phyloP scores from a whole-genome alignment of 306 rosid genomes.

The Ochetophila trinervis region DNA sequence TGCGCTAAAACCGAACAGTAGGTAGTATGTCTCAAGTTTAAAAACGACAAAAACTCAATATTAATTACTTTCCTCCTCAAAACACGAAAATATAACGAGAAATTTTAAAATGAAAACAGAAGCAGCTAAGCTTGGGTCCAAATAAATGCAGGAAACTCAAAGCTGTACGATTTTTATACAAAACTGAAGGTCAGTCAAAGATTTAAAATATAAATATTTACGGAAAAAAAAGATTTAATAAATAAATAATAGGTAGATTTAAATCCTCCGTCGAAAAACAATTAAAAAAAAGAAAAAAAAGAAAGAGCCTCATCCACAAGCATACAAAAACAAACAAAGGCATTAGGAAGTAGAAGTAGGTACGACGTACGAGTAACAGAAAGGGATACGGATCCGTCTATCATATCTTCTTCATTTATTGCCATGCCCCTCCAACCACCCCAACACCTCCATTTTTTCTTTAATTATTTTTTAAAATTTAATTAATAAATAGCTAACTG shows the following conservation, averaged over 20 bases:
- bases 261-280: not conserved
- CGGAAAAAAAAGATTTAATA: not conserved
- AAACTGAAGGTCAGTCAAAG: conserved; percentile 9
- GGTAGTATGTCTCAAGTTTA: too few species aligned
- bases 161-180: not conserved
- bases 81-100: too few species aligned
- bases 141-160: too few species aligned
- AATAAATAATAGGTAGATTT: not conserved
- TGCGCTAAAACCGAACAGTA: too few species aligned
- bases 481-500: too few species aligned
- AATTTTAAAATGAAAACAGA: too few species aligned
- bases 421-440: conserved; percentile 25
- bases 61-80: too few species aligned
- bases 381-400: conserved; percentile 41
- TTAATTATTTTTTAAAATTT: too few species aligned
- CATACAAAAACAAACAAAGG: not conserved
- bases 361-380: conserved; percentile 57
- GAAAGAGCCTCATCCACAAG: not conserved
- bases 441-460: not conserved
- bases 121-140: too few species aligned
- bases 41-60: too few species aligned
- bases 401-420: conserved; percentile 15
- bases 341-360: conserved; percentile 37
- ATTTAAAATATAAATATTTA: not conserved
- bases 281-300: not conserved